These are phyloP conservation scores for Myriosclerotinia scirpicola DNA, from an alignment of 2,329 filamentous ascomycete genomes.

Conservation along the genomic window DNA sequence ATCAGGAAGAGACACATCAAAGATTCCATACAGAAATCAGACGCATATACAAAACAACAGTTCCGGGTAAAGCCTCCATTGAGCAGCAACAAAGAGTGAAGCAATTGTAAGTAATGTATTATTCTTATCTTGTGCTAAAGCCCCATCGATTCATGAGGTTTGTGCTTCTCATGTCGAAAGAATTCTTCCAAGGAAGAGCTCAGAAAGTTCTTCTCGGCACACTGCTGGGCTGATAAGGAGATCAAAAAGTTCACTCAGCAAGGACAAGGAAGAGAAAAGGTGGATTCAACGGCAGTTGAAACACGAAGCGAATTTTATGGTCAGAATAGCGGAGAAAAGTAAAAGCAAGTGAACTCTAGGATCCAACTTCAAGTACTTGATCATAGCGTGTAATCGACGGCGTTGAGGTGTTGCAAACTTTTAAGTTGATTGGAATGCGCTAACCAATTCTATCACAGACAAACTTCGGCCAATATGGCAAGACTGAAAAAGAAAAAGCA, in stretches of 20 bases:
- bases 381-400: neutral
- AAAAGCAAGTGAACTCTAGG: neutral
- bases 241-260: neutral
- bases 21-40: conserved; percentile 37
- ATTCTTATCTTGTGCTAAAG: neutral
- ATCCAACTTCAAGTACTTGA: neutral
- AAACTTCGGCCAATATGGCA: conserved; percentile 37
- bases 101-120: conserved; percentile 38
- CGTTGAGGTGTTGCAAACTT: neutral
- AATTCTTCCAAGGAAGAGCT: neutral
- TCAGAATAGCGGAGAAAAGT: neutral
- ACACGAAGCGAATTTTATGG: neutral
- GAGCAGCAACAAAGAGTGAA: conserved; percentile 56
- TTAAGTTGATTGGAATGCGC: neutral
- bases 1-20: conserved; percentile 35
- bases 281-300: neutral
- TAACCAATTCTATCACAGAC: conserved; percentile 30
- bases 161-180: neutral
- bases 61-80: conserved; percentile 44
- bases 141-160: neutral
- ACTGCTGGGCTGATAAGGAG: neutral
- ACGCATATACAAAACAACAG: conserved; percentile 33
- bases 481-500: conserved; percentile 40
- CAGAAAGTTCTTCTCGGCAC: neutral
- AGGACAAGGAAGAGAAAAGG: neutral